A percentile compares a stretch with the other conserved stretches of the same genome.
phyloP scores from a whole-genome alignment of 805 yeast genomes.

The Lipomyces orientalis region DNA sequence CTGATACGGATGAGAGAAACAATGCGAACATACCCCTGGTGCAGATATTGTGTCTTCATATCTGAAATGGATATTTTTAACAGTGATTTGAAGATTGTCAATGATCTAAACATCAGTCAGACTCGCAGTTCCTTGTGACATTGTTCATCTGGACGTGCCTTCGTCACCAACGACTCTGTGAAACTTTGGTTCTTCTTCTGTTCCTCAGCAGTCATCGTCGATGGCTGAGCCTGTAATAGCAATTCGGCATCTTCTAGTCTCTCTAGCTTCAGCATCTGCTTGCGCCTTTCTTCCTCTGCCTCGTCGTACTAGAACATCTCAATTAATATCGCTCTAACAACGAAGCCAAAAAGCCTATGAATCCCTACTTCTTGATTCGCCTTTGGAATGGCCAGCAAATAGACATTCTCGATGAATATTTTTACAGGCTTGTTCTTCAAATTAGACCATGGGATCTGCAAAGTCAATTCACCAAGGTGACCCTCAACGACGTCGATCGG shows the following conservation, averaged over 20 bases:
- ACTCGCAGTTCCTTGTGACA: background rate
- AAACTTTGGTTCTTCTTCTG: constrained; percentile 72
- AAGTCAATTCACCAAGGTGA: constrained; percentile 82
- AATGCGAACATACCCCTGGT: constrained; percentile 52
- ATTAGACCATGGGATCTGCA: constrained; percentile 97
- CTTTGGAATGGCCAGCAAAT: constrained; percentile 78
- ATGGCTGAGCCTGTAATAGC: constrained; percentile 50
- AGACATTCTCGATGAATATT: constrained; percentile 83
- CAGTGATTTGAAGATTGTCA: constrained; percentile 89
- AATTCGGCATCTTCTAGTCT: constrained; percentile 69
- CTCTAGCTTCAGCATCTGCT: constrained; percentile 69
- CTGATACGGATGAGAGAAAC: background rate
- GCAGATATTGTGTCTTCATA: constrained; percentile 81
- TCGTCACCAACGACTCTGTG: constrained; percentile 83
- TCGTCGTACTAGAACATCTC: constrained; percentile 53
- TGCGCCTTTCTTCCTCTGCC: constrained; percentile 62
- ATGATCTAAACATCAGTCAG: constrained; percentile 47
- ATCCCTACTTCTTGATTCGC: constrained; percentile 50
- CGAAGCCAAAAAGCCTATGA: background rate
- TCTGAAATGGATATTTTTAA: constrained; percentile 87
- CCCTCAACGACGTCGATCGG: constrained; percentile 92
- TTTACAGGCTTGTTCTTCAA: constrained; percentile 91
- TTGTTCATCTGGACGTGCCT: constrained; percentile 53
- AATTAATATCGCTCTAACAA: constrained; percentile 1
- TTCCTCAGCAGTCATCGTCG: constrained; percentile 45